Base-by-base conservation (phyloP, 2,329 filamentous ascomycete genomes). In the Knoxdaviesia proteae region DNA sequence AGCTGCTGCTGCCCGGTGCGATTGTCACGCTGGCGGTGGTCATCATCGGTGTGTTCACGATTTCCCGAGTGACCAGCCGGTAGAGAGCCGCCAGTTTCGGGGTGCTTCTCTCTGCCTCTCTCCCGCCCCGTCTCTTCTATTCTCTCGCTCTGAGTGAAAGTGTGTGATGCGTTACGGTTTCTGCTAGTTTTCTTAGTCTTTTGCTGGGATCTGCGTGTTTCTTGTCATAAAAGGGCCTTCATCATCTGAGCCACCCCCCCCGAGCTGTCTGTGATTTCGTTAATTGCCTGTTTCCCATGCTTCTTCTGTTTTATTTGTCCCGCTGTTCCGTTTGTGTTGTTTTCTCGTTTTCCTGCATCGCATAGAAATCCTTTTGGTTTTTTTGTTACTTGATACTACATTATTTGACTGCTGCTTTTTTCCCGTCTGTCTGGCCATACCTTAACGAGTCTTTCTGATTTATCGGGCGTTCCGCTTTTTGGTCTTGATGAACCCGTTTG, bases 11-110 rank as follows among this genome's bases (percentile, higher is more conserved):
- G 37, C 90, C 90, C 0, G 90, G 90, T 49, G 90, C 90, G 20
- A 88, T 98, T 56, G 86, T 90, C 45, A 87, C 87, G n/a, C 63
- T 98, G 54, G 90, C 88, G 7, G 84, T 92, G 38, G 87, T 94
- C 35, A 94, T 98, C 59, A 69, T 92, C 36, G 84, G 83, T 49
- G 88, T 96, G 7, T 98, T 98, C 62, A 77, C 86, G 37, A 75
- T 98, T 53, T 77, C 83, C 47, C 76, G 86, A 49, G 63, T 77
- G 48, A 65, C 67, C 34, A 71, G 65, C 58, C 60, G 69, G 54
- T 73, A 62, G 55, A 50, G 48, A 34, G 39, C 49, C 34, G 10
- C 10, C 35, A 39, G 7, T n/a, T 10, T 34, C n/a, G 32, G 34
- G 40, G 32, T 3, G 20, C 20, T 20, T 20, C 20, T 20, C 20